Evolutionary conservation across 2,329 filamentous ascomycete genomes (phyloP).

Genomic region (Lasiodiplodia sp.): DNA sequence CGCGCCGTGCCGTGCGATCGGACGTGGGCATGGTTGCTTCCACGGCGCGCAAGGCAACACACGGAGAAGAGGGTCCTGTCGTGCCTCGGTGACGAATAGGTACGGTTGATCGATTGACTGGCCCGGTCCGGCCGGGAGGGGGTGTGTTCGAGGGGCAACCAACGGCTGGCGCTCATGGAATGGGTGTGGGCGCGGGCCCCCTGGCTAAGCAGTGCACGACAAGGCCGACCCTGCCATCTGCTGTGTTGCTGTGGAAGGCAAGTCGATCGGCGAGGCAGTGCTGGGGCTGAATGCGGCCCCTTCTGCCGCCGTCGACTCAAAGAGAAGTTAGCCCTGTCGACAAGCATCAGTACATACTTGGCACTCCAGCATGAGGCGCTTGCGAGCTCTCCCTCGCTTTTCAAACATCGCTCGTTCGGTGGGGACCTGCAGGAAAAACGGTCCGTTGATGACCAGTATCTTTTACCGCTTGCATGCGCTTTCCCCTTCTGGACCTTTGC

Average conservation of each 20-base stretch:
- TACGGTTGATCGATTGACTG: not conserved
- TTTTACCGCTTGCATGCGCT: not conserved
- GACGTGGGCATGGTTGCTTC: not conserved
- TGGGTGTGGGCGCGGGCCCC: not conserved
- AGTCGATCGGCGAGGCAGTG: conserved; percentile 1
- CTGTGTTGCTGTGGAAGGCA: conserved; percentile 5
- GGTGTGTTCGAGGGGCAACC: not conserved
- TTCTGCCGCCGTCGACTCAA: not conserved
- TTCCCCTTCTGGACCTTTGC: not conserved
- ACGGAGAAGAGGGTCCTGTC: not conserved
- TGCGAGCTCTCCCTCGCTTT: too few species aligned
- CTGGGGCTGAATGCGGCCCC: not conserved
- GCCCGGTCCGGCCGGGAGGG: not conserved
- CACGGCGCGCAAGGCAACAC: not conserved
- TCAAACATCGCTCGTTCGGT: not conserved
- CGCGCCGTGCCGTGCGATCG: not conserved
- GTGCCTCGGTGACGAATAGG: not conserved
- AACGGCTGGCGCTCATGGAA: not conserved
- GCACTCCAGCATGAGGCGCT: too few species aligned
- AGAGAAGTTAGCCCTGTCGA: not conserved
- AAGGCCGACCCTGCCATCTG: not conserved
- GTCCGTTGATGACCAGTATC: not conserved
- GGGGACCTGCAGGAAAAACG: not conserved
- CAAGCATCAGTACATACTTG: not conserved
- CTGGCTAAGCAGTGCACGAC: not conserved